These are phyloP conservation scores for Arctostaphylos glauca DNA, from an alignment of 148 eudicot species.

Conservation along the genomic window DNA sequence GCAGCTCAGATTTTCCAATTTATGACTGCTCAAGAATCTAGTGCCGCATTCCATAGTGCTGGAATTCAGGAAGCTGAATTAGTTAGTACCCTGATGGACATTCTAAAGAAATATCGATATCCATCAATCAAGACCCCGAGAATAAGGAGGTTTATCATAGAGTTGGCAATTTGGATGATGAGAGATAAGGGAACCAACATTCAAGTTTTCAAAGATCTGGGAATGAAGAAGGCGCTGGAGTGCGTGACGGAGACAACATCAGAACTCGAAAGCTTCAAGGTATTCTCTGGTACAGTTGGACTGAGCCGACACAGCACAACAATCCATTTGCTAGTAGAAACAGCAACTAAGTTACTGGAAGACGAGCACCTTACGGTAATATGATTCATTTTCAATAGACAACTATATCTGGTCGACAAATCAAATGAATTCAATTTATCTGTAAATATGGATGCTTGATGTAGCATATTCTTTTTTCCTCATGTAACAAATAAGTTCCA, in stretches of 20 bases:
- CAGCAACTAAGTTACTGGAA: slow-evolving; percentile 48
- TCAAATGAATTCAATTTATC: neutral
- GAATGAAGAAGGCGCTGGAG: slow-evolving; percentile 60
- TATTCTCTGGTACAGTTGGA: slow-evolving; percentile 87
- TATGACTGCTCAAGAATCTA: slow-evolving; percentile 52
- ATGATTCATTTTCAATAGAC: neutral
- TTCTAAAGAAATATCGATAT: slow-evolving; percentile 49
- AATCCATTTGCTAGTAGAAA: slow-evolving; percentile 64
- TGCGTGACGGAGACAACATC: slow-evolving; percentile 69
- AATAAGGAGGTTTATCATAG: slow-evolving; percentile 80
- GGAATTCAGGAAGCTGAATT: slow-evolving; percentile 51
- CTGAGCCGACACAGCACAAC: slow-evolving; percentile 48
- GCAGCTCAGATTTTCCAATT: slow-evolving; percentile 70
- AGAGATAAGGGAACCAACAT: slow-evolving; percentile 39
- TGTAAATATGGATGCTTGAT: slow-evolving; percentile 10
- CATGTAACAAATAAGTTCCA: neutral
- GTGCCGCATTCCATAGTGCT: slow-evolving; percentile 34
- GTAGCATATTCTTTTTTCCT: neutral
- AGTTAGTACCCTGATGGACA: slow-evolving; percentile 47
- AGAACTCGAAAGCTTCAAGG: slow-evolving; percentile 78
- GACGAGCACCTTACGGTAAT: slow-evolving; percentile 8
- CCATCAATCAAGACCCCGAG: slow-evolving; percentile 65
- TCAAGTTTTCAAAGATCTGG: slow-evolving; percentile 43
- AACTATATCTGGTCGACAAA: neutral
- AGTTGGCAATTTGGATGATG: slow-evolving; percentile 94